Conservation (phyloP, 805 yeast species). For the Ogataea glucozyma region DNA sequence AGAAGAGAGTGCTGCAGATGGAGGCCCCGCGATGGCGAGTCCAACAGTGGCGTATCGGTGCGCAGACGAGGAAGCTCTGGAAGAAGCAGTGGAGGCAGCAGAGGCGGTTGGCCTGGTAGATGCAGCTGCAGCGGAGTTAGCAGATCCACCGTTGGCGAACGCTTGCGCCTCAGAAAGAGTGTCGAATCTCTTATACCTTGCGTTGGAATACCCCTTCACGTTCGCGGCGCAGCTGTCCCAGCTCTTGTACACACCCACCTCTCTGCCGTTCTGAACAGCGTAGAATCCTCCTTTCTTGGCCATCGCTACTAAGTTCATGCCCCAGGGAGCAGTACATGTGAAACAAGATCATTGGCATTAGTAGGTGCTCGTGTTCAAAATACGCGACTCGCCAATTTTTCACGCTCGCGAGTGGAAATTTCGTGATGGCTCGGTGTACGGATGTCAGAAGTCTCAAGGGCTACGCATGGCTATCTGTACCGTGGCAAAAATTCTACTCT, state of each 20-base stretch:
- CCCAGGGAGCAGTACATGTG: neutral
- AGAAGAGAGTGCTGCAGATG: neutral
- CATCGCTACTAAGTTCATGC: neutral
- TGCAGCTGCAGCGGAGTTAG: no score
- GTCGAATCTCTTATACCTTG: constrained; percentile 57
- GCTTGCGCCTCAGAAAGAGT: constrained; percentile 48
- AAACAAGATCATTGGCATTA: no score
- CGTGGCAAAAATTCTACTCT: no score
- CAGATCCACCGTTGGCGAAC: constrained; percentile 33
- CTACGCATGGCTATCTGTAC: no score
- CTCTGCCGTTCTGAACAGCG: constrained; percentile 57
- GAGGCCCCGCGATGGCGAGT: no score
- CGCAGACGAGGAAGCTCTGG: neutral
- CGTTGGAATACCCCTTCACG: constrained; percentile 57
- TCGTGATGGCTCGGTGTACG: no score
- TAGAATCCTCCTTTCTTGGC: constrained; percentile 32
- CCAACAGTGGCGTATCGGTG: neutral
- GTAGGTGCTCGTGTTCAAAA: no score
- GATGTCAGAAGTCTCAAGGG: no score
- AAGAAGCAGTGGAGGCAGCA: no score
- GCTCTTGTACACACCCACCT: constrained; percentile 53
- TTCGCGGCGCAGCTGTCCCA: constrained; percentile 62
- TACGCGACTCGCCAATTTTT: no score
- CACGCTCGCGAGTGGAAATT: no score
- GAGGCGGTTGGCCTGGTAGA: no score